These are phyloP conservation scores for Capronia americana DNA, from an alignment of 2,329 filamentous ascomycete species.

Conservation along the genomic window DNA sequence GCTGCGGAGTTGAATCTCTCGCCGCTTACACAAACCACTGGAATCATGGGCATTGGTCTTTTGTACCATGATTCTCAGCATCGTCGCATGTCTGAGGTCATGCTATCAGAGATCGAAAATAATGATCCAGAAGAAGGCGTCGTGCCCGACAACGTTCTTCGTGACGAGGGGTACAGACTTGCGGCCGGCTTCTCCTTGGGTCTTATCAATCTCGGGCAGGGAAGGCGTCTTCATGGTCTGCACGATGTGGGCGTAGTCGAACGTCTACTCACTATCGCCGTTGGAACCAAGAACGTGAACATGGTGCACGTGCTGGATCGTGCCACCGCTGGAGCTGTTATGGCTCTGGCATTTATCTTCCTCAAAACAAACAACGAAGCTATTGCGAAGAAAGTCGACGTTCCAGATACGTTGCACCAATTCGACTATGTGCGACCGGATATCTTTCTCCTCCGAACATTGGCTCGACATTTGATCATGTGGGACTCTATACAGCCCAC, in stretches of 20 bases:
- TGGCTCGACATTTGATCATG: slow-evolving; percentile 89
- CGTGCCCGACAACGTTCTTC: slow-evolving; percentile 73
- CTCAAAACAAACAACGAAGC: slow-evolving; percentile 94
- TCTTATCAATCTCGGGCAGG: slow-evolving; percentile 92
- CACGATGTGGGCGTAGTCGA: slow-evolving; percentile 95
- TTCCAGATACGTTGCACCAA: slow-evolving; percentile 86
- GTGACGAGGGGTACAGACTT: slow-evolving; percentile 94
- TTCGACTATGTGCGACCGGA: slow-evolving; percentile 97
- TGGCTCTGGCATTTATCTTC: slow-evolving; percentile 89
- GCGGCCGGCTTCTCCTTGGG: slow-evolving; percentile 93
- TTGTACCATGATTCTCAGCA: slow-evolving; percentile 96
- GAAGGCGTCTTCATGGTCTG: slow-evolving; percentile 82
- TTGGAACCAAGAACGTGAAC: slow-evolving; percentile 87
- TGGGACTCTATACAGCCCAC: slow-evolving; percentile 82
- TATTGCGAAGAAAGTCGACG: slow-evolving; percentile 88
- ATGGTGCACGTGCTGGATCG: slow-evolving; percentile 92
- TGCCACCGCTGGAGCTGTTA: slow-evolving; percentile 88
- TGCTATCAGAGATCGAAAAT: slow-evolving; percentile 96
- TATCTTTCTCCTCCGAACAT: slow-evolving; percentile 84
- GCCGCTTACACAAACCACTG: slow-evolving; percentile 90
- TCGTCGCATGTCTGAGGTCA: slow-evolving; percentile 97
- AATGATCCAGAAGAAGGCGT: slow-evolving; percentile 77
- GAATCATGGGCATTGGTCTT: slow-evolving; percentile 94
- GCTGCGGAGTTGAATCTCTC: slow-evolving; percentile 94
- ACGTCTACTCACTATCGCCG: slow-evolving; percentile 81